phyloP scores from a whole-genome alignment of 176 grass and related monocot genomes.

The Aechmea fasciata region DNA sequence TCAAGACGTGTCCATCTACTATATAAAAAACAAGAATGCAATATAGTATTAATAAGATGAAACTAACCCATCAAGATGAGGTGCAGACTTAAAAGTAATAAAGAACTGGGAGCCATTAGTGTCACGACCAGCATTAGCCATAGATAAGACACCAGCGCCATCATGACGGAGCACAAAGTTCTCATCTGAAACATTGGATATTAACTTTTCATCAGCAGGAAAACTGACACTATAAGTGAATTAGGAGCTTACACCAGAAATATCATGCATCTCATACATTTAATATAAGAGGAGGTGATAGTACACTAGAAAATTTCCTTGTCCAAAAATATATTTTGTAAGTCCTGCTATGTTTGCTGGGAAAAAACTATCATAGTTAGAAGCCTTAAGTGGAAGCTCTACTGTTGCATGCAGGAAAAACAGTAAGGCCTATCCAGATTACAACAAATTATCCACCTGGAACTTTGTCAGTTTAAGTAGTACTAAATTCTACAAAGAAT shows the following conservation, averaged over 20 bases:
- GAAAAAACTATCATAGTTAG: not conserved
- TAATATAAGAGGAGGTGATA: too few relatives aligned
- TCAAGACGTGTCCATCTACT: too few relatives aligned
- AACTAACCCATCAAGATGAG: constrained; percentile 82
- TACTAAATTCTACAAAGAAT: too few relatives aligned
- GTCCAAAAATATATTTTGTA: too few relatives aligned
- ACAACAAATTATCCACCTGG: too few relatives aligned
- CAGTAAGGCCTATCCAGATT: not conserved
- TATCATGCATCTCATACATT: not conserved
- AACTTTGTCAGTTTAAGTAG: too few relatives aligned
- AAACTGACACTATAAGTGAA: constrained; percentile 1
- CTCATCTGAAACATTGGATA: constrained; percentile 77
- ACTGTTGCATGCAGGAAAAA: not conserved
- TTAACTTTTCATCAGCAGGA: constrained; percentile 15
- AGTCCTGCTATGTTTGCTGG: too few relatives aligned
- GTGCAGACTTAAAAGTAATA: constrained; percentile 78
- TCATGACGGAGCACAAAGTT: constrained; percentile 63
- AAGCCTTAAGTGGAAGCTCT: not conserved
- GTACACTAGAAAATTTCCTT: too few relatives aligned
- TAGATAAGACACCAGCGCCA: constrained; percentile 73
- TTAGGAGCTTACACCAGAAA: constrained; percentile 2
- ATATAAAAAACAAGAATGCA: not conserved
- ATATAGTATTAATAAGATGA: not conserved
- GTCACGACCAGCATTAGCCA: constrained; percentile 66
- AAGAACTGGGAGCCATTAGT: constrained; percentile 92